Evolutionary conservation across 345 rosid species (phyloP).

Genomic region (Firmiana major): DNA sequence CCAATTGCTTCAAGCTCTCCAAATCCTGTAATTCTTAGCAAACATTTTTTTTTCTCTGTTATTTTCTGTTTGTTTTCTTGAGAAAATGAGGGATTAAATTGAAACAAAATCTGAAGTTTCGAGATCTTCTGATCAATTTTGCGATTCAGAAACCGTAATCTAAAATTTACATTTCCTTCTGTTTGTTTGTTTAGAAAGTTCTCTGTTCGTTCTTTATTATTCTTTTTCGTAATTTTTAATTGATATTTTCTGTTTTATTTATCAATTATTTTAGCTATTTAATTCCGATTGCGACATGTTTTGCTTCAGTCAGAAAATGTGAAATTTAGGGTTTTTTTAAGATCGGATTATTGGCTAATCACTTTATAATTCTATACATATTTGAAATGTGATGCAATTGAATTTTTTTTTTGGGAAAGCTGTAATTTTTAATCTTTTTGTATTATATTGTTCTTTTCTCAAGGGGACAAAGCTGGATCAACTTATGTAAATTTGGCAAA

Average conservation of each 20-base stretch:
- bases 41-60: neutral
- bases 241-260: neutral
- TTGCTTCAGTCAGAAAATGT: neutral
- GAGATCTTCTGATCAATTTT: neutral
- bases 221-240: neutral
- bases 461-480: slow-evolving; percentile 74
- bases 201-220: no score
- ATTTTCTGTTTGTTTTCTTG: neutral
- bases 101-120: neutral
- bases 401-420: neutral
- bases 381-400: neutral
- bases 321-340: neutral
- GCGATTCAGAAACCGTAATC: neutral
- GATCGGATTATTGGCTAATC: neutral
- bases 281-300: neutral
- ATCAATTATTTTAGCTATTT: neutral
- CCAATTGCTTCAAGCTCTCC: slow-evolving; percentile 67
- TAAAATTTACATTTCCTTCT: neutral
- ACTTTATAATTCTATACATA: neutral
- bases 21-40: slow-evolving; percentile 47
- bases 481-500: slow-evolving; percentile 52
- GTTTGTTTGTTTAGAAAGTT: no score
- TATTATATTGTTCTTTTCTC: slow-evolving; percentile 13
- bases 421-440: neutral
- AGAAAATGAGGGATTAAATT: neutral